Conservation (phyloP, 129 eudicot species). For the Ambrosia trifida region DNA sequence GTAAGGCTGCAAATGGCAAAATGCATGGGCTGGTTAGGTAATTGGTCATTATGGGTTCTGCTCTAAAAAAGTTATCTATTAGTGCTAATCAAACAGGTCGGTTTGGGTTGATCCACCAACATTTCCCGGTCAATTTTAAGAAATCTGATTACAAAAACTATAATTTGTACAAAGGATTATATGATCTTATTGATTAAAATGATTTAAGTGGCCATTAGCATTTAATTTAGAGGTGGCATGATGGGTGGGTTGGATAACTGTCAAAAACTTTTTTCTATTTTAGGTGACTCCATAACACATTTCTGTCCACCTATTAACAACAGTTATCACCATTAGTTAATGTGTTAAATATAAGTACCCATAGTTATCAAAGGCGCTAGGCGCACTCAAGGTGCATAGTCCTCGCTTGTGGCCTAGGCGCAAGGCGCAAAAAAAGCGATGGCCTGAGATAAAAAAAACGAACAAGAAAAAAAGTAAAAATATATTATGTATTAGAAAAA, state of each 20-base stretch:
- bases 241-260: not conserved
- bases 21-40: not conserved
- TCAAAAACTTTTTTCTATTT: not conserved
- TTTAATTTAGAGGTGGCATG: not conserved
- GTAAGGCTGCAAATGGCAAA: not conserved
- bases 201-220: not conserved
- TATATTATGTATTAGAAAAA: too few relatives aligned
- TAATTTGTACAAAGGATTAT: not conserved
- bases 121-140: not conserved
- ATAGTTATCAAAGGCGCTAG: too few relatives aligned
- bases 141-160: not conserved
- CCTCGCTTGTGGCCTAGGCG: too few relatives aligned
- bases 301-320: not conserved
- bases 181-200: not conserved
- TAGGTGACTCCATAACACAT: conserved; percentile 4
- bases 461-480: too few relatives aligned
- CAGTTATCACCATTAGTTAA: not conserved
- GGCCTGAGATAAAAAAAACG: too few relatives aligned
- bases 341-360: not conserved
- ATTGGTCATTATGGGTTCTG: not conserved
- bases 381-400: too few relatives aligned
- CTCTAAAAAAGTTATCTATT: not conserved
- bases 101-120: not conserved
- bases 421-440: too few relatives aligned
- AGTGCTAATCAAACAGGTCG: not conserved